Evolutionary conservation across 2,329 filamentous ascomycete species (phyloP).

Genomic region (Sporothrix pseudoabietina): DNA sequence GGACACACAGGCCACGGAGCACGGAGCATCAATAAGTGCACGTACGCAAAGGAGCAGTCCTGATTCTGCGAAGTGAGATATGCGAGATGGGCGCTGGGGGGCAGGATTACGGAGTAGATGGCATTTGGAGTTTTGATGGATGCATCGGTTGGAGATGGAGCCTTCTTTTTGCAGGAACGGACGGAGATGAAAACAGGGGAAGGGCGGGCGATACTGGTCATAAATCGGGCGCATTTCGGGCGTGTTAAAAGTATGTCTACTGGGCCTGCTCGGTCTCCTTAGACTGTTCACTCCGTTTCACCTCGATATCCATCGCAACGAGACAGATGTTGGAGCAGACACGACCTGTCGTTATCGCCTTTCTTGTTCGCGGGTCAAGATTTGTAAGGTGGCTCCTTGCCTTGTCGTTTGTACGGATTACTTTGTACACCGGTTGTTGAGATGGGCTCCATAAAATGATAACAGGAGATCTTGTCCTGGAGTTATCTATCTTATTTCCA

Average conservation of each 20-base stretch:
- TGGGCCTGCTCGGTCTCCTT: not conserved
- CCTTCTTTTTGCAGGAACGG: not conserved
- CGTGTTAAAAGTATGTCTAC: not conserved
- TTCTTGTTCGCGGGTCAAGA: slow-evolving; percentile 1
- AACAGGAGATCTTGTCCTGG: not conserved
- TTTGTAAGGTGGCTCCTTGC: not conserved
- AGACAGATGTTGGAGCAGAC: too few relatives aligned
- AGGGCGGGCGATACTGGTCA: not conserved
- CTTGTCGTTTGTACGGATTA: not conserved
- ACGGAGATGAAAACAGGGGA: slow-evolving; percentile 19
- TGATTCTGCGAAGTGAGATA: not conserved
- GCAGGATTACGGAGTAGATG: not conserved
- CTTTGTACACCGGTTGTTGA: not conserved
- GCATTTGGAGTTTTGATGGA: not conserved
- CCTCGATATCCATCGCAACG: not conserved
- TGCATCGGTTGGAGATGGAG: not conserved
- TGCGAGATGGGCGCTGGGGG: not conserved
- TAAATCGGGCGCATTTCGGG: not conserved
- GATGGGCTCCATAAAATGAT: not conserved
- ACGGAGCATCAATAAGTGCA: slow-evolving; percentile 6
- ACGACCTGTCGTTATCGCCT: not conserved
- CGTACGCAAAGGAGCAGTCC: not conserved
- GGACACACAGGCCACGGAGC: slow-evolving; percentile 2
- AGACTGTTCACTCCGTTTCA: not conserved
- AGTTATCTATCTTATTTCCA: not conserved